These are phyloP conservation scores for Diaporthe eres DNA, from an alignment of 2,329 filamentous ascomycete species.

Conservation along the genomic window DNA sequence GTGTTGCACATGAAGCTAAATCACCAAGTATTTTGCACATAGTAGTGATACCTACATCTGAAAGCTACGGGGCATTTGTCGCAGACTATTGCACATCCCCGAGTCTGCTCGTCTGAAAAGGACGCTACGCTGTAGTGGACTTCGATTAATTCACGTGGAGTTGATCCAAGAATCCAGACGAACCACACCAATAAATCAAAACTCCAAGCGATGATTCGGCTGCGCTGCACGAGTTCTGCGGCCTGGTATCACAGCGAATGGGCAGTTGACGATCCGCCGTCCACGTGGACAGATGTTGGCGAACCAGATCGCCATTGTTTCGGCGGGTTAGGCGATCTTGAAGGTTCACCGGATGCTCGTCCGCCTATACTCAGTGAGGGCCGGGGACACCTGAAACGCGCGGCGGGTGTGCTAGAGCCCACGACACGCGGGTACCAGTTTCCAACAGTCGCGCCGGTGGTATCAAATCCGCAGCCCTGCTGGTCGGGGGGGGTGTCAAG, in stretches of 20 bases:
- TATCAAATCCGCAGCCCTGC: constrained; percentile 12
- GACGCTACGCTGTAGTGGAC: background rate
- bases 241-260: background rate
- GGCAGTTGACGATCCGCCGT: constrained; percentile 9
- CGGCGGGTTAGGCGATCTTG: constrained; percentile 8
- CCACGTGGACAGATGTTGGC: constrained; percentile 12
- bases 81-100: too few species aligned
- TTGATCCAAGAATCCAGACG: background rate
- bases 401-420: constrained; percentile 20
- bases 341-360: constrained; percentile 18
- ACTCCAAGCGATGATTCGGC: background rate
- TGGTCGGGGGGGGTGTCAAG: background rate
- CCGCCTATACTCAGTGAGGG: constrained; percentile 1
- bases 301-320: constrained; percentile 20
- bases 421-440: constrained; percentile 2
- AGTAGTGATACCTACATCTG: background rate
- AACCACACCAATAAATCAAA: background rate
- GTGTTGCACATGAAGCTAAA: background rate
- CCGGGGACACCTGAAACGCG: constrained; percentile 30
- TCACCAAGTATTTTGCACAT: background rate
- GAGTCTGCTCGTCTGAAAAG: background rate
- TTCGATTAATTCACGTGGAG: background rate
- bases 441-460: constrained; percentile 7
- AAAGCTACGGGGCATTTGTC: background rate
- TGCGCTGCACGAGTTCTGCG: background rate